Evolutionary conservation across 257 asterid genomes (phyloP).

Genomic region (Solanum bulbocastanum): DNA sequence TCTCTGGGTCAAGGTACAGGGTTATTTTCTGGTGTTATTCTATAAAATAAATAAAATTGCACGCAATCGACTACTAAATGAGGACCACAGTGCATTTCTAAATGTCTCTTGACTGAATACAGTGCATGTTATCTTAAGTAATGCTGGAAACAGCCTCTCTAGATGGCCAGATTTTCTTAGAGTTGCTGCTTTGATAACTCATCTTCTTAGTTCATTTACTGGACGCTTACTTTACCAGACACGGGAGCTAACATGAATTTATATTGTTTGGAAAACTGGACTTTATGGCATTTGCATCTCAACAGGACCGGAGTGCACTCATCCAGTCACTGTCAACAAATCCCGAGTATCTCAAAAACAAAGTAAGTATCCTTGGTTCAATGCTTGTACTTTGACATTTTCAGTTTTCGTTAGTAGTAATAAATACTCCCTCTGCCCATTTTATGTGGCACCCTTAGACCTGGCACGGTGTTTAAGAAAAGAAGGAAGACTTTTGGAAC

Average conservation of each 20-base stretch:
- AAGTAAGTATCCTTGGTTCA: conserved; percentile 26
- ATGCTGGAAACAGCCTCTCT: background rate
- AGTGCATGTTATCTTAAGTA: background rate
- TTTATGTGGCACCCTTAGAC: background rate
- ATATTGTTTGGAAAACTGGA: background rate
- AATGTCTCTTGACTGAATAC: background rate
- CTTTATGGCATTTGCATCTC: conserved; percentile 1
- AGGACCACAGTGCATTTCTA: background rate
- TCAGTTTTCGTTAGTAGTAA: background rate
- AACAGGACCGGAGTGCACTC: conserved; percentile 81
- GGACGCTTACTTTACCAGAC: background rate
- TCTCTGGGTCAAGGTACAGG: conserved; percentile 89
- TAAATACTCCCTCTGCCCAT: background rate
- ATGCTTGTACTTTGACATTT: background rate
- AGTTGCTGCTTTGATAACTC: background rate
- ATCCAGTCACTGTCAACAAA: conserved; percentile 82
- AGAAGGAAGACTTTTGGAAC: background rate
- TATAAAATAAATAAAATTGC: background rate
- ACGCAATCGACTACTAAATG: background rate
- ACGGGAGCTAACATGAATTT: background rate
- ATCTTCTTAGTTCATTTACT: background rate
- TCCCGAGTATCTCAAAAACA: conserved; percentile 82
- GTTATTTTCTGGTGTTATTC: background rate
- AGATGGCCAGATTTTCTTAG: background rate
- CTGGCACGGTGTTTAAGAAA: background rate